Percentiles rank a stretch among this genome's conserved stretches.
These are phyloP conservation scores for Fragilariopsis cylindrus DNA, from an alignment of 108 stramenopile genomes.

Conservation along the genomic window DNA sequence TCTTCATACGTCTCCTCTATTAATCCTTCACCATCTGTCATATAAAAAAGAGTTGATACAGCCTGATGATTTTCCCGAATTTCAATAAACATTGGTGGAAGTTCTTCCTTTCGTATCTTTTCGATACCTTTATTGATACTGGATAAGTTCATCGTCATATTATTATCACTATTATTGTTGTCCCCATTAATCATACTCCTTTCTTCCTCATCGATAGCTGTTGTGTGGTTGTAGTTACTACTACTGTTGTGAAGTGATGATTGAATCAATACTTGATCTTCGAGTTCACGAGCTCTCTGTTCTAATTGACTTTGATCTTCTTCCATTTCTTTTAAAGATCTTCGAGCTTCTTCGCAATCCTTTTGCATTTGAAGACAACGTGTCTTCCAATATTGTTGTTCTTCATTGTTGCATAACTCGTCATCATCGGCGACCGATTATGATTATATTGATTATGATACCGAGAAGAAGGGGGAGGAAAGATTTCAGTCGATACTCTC, in stretches of 20 bases:
- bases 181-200: neutral
- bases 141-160: neutral
- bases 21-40: constrained; percentile 37
- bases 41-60: constrained; percentile 24
- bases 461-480: neutral
- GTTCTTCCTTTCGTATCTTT: constrained; percentile 3
- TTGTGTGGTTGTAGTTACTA: neutral
- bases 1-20: constrained; percentile 21
- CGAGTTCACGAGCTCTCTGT: constrained; percentile 21
- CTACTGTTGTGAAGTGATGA: neutral
- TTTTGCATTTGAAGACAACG: constrained; percentile 32
- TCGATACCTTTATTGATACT: neutral
- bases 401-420: too few species aligned
- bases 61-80: constrained; percentile 11
- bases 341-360: constrained; percentile 20
- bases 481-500: neutral
- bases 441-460: neutral
- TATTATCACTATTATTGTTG: neutral
- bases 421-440: too few species aligned
- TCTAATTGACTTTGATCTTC: constrained; percentile 38
- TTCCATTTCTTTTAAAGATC: constrained; percentile 29
- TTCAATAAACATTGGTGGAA: neutral
- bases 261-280: constrained; percentile 29
- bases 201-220: neutral
- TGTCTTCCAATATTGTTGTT: constrained; percentile 24